These are phyloP conservation scores for carrot (Daucus carota) DNA, from an alignment of 129 eudicot species.

Conservation along the genomic window DH1_v3.0 NC_030388.2:31294501-31295000, in stretches of 20 bases:
- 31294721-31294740: background rate
- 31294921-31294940: conserved; percentile 72
- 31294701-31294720: background rate
- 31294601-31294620: background rate
- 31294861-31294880: conserved; percentile 58
- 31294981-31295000: conserved; percentile 66
- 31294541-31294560: background rate
- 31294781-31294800: background rate
- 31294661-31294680: too few relatives aligned
- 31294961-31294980: conserved; percentile 61
- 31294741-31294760: background rate
- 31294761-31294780: background rate
- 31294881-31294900: conserved; percentile 39
- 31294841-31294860: conserved; percentile 64
- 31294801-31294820: background rate
- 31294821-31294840: background rate
- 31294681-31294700: background rate
- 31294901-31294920: conserved; percentile 82
- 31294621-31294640: too few relatives aligned
- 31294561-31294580: background rate
- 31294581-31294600: background rate
- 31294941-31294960: conserved; percentile 80
- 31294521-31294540: background rate
- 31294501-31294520: background rate
- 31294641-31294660: too few relatives aligned